A percentile compares a stretch with the other conserved stretches of the same genome.
phyloP scores from a whole-genome alignment of 2,329 filamentous ascomycete species.

The Simplicillium sp. region DNA sequence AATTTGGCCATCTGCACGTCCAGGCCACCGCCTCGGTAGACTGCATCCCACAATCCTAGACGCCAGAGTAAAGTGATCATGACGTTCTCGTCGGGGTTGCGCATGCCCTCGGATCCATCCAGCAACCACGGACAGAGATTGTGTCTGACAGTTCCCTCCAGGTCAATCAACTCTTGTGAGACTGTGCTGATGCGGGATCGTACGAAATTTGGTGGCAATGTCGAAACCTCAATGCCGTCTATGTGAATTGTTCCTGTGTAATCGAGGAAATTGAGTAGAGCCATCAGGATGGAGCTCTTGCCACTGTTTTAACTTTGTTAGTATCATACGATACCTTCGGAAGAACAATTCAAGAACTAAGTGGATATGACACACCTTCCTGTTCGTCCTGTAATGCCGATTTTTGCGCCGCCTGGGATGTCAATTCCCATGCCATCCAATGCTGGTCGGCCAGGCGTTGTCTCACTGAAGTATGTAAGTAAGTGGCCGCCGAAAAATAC shows the following conservation, averaged over 20 bases:
- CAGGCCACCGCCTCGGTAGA: constrained; percentile 8
- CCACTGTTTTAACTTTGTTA: constrained; percentile 26
- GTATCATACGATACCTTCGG: constrained; percentile 21
- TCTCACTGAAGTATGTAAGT: not conserved
- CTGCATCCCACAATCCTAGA: constrained; percentile 5
- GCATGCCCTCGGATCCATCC: not conserved
- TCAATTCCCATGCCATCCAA: not conserved
- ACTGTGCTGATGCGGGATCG: constrained; percentile 35
- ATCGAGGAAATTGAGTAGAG: constrained; percentile 37
- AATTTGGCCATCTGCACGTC: constrained; percentile 3
- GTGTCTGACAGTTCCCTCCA: constrained; percentile 32
- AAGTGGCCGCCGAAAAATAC: not conserved
- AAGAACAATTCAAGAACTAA: constrained; percentile 5
- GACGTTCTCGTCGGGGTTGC: constrained; percentile 3
- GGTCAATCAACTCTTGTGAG: constrained; percentile 40
- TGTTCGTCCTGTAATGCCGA: not conserved
- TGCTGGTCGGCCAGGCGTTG: not conserved
- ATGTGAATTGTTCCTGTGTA: constrained; percentile 30
- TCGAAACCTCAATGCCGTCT: constrained; percentile 26
- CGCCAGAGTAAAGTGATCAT: constrained; percentile 6
- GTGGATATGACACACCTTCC: not conserved
- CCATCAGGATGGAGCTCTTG: constrained; percentile 26
- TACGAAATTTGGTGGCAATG: constrained; percentile 26
- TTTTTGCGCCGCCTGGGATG: not conserved
- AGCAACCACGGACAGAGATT: constrained; percentile 25